Evolutionary conservation across 208 protist genomes (phyloP).

Genomic region (Trypanosoma theileri): DNA sequence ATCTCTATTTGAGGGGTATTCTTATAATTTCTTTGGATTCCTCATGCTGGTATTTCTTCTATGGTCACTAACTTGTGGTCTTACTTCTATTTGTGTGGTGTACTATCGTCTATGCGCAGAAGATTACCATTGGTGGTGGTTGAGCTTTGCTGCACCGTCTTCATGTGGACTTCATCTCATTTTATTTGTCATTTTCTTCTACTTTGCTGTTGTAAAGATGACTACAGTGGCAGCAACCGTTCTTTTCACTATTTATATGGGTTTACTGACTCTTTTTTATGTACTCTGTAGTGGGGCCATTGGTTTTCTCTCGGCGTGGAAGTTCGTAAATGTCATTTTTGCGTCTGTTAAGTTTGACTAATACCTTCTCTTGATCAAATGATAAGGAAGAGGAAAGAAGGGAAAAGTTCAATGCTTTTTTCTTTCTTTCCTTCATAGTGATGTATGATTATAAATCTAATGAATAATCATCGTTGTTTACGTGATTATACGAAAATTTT

Average conservation of each 20-base stretch:
- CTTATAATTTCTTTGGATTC: conserved; percentile 95
- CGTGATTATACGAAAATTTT: too few species aligned
- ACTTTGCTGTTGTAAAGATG: conserved; percentile 46
- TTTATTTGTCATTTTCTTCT: conserved; percentile 77
- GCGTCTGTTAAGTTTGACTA: conserved; percentile 20
- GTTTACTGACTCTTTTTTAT: conserved; percentile 28
- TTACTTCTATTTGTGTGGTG: conserved; percentile 92
- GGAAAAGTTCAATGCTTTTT: not conserved
- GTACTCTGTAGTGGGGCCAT: conserved; percentile 40
- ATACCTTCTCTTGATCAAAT: not conserved
- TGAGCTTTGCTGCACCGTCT: conserved; percentile 69
- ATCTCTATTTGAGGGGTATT: conserved; percentile 59
- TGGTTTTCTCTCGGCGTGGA: conserved; percentile 36
- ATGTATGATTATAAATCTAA: too few species aligned
- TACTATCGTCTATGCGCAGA: conserved; percentile 94
- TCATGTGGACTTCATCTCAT: conserved; percentile 73
- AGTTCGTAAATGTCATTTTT: conserved; percentile 42
- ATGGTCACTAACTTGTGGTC: conserved; percentile 85
- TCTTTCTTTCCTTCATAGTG: not conserved
- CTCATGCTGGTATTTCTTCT: conserved; percentile 93
- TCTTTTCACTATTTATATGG: conserved; percentile 40
- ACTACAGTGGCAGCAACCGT: conserved; percentile 25
- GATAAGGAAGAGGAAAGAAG: not conserved
- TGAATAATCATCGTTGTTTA: too few species aligned
- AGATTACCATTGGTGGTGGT: conserved; percentile 95